Percentiles rank a stretch among this genome's conserved stretches.
Evolutionary conservation across 2,329 filamentous ascomycete genomes (phyloP).

Genomic region (Cryphonectria nitschkei): DNA sequence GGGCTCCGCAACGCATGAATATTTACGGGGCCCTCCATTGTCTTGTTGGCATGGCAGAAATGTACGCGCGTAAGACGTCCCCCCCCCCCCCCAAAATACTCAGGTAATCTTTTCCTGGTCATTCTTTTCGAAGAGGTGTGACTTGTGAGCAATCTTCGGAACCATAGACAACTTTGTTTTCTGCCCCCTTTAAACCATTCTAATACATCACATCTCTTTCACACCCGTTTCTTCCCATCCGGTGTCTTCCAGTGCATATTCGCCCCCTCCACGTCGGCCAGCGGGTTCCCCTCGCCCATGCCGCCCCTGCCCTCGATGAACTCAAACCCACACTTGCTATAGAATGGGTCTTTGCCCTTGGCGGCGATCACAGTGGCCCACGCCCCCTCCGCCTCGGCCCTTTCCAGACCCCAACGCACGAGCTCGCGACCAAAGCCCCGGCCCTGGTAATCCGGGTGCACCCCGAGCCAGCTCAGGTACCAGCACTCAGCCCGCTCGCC

Average conservation of each 20-base stretch:
- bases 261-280: conserved; percentile 3
- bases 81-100: neutral
- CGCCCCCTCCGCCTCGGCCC: conserved; percentile 17
- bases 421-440: conserved; percentile 18
- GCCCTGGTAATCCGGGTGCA: conserved; percentile 20
- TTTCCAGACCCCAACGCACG: conserved; percentile 21
- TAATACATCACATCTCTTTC: neutral
- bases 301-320: conserved; percentile 4
- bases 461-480: conserved; percentile 9
- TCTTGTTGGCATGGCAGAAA: no score
- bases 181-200: neutral
- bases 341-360: conserved; percentile 15
- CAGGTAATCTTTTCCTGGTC: no score
- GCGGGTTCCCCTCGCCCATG: conserved; percentile 19
- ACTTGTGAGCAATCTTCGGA: no score
- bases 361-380: conserved; percentile 12
- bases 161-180: neutral
- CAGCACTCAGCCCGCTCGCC: conserved; percentile 18
- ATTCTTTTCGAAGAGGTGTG: no score
- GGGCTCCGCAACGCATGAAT: neutral
- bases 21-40: neutral
- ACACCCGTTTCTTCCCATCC: neutral
- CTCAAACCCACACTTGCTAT: conserved; percentile 17
- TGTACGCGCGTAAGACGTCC: neutral
- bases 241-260: conserved; percentile 18